Conservation (phyloP, 176 grass and related monocot genomes). For the Coix lacrymajobi region DNA sequence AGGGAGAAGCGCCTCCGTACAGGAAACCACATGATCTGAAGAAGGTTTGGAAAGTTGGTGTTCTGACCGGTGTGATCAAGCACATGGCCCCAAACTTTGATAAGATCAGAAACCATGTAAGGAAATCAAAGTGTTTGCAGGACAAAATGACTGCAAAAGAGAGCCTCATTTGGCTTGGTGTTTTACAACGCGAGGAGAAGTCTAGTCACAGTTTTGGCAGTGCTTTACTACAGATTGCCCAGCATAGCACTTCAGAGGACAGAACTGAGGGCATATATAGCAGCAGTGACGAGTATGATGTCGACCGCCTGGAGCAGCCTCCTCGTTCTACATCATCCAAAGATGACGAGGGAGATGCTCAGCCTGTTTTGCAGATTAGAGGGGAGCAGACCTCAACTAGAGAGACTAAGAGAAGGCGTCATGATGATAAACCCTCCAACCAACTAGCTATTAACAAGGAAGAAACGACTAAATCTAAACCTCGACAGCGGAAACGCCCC, state of each 20-base stretch:
- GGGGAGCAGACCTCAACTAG: neutral
- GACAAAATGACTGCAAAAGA: slow-evolving; percentile 68
- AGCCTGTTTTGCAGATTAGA: slow-evolving; percentile 24
- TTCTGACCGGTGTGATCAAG: slow-evolving; percentile 50
- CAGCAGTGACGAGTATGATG: slow-evolving; percentile 70
- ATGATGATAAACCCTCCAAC: neutral
- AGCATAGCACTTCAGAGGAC: slow-evolving; percentile 26
- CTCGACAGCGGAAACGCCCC: slow-evolving; percentile 10
- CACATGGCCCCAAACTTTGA: slow-evolving; percentile 55
- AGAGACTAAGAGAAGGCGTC: neutral
- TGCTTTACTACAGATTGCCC: slow-evolving; percentile 24
- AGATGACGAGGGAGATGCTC: slow-evolving; percentile 34
- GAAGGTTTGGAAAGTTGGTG: slow-evolving; percentile 61
- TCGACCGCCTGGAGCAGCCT: slow-evolving; percentile 42
- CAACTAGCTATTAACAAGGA: slow-evolving; percentile 21
- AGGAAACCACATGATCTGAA: slow-evolving; percentile 65
- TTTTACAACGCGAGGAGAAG: slow-evolving; percentile 63
- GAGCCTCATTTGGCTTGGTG: slow-evolving; percentile 78
- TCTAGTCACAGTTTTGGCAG: slow-evolving; percentile 25
- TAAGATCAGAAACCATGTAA: slow-evolving; percentile 32
- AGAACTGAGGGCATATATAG: slow-evolving; percentile 42
- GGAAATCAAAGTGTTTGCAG: slow-evolving; percentile 58
- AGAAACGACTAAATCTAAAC: neutral
- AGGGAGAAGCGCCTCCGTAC: slow-evolving; percentile 30
- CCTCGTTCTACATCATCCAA: slow-evolving; percentile 44